Conservation (phyloP, 306 rosid species). For the Calophaca sinica region DNA sequence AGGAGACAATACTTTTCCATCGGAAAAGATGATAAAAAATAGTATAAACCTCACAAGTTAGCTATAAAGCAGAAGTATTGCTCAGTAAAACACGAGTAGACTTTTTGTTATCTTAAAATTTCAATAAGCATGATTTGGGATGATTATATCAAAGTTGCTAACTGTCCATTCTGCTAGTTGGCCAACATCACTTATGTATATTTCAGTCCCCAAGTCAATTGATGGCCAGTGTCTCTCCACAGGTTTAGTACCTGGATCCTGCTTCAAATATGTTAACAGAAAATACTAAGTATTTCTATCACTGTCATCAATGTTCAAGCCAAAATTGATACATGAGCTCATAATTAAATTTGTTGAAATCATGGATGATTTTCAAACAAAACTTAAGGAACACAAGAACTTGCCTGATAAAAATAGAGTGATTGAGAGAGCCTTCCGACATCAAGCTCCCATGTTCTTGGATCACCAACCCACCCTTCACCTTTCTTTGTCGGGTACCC, state of each 20-base stretch:
- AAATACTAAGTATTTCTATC: no score
- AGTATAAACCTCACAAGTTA: no score
- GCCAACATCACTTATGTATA: constrained; percentile 37
- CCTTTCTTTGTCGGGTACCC: constrained; percentile 68
- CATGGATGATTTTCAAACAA: constrained; percentile 4
- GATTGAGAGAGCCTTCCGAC: constrained; percentile 71
- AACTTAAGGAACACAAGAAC: background rate
- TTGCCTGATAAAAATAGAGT: constrained; percentile 70
- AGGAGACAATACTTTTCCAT: background rate
- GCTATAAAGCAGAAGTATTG: no score
- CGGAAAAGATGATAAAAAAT: no score
- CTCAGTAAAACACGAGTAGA: background rate
- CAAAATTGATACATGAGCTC: background rate
- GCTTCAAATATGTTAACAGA: constrained; percentile 17
- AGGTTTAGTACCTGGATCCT: constrained; percentile 47
- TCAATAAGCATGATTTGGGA: constrained; percentile 38
- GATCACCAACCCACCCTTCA: constrained; percentile 68
- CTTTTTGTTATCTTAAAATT: background rate
- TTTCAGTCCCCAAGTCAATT: constrained; percentile 50
- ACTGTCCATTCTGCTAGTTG: constrained; percentile 53
- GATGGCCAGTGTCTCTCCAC: constrained; percentile 47
- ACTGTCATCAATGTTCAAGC: background rate
- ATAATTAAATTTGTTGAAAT: background rate
- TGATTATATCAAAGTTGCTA: constrained; percentile 39
- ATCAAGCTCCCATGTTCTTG: constrained; percentile 74